Evolutionary conservation across 345 rosid genomes (phyloP).

Genomic region (Linum tenue): DNA sequence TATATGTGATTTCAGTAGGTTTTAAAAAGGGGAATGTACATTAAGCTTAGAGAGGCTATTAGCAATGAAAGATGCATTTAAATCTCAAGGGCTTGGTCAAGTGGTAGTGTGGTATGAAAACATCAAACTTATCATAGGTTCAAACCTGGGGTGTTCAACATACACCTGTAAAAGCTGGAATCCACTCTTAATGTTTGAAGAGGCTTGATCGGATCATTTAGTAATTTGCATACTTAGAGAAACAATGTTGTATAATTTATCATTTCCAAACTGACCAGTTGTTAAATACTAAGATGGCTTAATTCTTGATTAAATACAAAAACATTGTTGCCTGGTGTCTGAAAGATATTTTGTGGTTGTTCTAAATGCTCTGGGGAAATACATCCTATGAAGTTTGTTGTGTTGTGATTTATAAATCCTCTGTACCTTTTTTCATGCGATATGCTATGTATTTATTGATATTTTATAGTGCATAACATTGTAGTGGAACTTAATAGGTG

Average conservation of each 20-base stretch:
- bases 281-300: too few relatives aligned
- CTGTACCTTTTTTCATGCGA: neutral
- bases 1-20: too few relatives aligned
- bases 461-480: neutral
- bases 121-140: neutral
- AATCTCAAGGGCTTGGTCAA: neutral
- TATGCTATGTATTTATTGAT: neutral
- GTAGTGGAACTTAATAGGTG: conserved; percentile 43
- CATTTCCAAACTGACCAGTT: too few relatives aligned
- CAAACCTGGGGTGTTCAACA: neutral
- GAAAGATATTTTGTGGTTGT: neutral
- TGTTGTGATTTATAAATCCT: neutral
- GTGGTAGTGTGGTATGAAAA: neutral
- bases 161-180: too few relatives aligned
- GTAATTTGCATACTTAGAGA: too few relatives aligned
- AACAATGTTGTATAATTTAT: too few relatives aligned
- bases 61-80: too few relatives aligned
- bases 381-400: neutral
- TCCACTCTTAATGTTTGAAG: too few relatives aligned
- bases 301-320: too few relatives aligned
- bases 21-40: neutral
- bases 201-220: too few relatives aligned
- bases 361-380: neutral
- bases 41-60: neutral
- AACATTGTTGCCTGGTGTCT: neutral